These are phyloP conservation scores for Suhomyces sp. DNA, from an alignment of 805 yeast species.

Conservation along the genomic window DNA sequence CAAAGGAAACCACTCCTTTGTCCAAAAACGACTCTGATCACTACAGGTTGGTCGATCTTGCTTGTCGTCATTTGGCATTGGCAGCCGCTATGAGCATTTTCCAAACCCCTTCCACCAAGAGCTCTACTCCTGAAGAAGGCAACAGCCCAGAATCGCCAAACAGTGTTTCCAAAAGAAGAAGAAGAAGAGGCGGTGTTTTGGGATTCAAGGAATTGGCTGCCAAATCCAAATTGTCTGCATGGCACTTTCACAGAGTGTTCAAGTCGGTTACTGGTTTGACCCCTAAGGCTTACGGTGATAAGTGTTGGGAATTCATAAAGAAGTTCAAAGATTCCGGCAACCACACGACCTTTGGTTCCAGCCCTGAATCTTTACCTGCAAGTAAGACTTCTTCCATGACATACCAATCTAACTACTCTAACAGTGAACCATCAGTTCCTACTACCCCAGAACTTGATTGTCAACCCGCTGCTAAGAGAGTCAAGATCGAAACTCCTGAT, in stretches of 20 bases:
- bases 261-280: constrained; percentile 83
- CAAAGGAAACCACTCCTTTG: constrained; percentile 27
- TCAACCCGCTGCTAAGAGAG: constrained; percentile 12
- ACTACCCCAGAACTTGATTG: constrained; percentile 11
- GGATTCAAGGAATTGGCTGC: constrained; percentile 88
- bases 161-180: constrained; percentile 35
- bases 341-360: background rate
- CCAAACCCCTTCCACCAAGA: constrained; percentile 19
- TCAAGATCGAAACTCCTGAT: constrained; percentile 10
- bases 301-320: constrained; percentile 55
- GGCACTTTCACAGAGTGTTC: constrained; percentile 93
- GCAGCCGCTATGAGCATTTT: constrained; percentile 60
- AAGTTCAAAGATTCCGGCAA: constrained; percentile 20
- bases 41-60: constrained; percentile 64
- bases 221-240: constrained; percentile 76
- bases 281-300: constrained; percentile 85
- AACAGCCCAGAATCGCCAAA: constrained; percentile 10
- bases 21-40: constrained; percentile 68
- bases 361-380: background rate
- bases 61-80: constrained; percentile 78
- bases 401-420: constrained; percentile 6
- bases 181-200: constrained; percentile 72
- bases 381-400: background rate
- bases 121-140: constrained; percentile 18
- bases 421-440: constrained; percentile 5